Evolutionary conservation across 202 grass and related monocot species (phyloP), one percentile per base, ranked within the genome.

Genomic region (Panicum hallii): DNA sequence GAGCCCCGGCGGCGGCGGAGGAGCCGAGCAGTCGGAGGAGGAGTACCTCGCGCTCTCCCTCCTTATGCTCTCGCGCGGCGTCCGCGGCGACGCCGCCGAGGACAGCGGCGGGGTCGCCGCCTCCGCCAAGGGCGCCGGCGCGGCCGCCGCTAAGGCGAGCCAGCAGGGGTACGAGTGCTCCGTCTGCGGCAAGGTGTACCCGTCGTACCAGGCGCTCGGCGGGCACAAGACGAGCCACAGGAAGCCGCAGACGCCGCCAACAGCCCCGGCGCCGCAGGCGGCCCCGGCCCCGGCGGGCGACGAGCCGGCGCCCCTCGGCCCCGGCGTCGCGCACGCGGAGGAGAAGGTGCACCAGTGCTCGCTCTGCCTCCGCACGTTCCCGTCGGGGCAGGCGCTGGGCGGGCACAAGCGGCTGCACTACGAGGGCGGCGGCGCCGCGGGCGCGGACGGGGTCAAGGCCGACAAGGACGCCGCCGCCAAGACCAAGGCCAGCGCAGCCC

Each of bases 371-470:
- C 87, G 90, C 68, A 92, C 86, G 61, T 97, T 97, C 80, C 88
- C 88, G 45, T 91, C 94, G 4, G 94, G 94, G 7, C 94, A 97
- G 63, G 94, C 94, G 56, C 79, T 94, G 30, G 94, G 94, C 28
- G 92, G 94, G 2, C 92, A 97, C 92, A 97, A 97, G 92, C 83
- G 94, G 46, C 74, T 94, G 14, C 92, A 97, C 92, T 97, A 97
- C 78, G 94, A 92, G 69, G 88, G 85, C 53, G 90, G 87, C 57
- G 0, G 38, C 9, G 36, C 53, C 5, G 36, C 47, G 47, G 63
- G 13, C 10, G 62, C 16, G 7, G 83, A 63, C 41, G 78, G 56
- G 20, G 7, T 23, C 62, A 85, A 85, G 34, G 53, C 19, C 54
- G 74, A 64, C 48, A 82, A 26, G 26, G 26, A 26, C 26, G 26